Percentiles rank a stretch among this genome's conserved stretches.
Conservation (phyloP, 2,329 filamentous ascomycete species). For the Pleoardoris graminearum region DNA sequence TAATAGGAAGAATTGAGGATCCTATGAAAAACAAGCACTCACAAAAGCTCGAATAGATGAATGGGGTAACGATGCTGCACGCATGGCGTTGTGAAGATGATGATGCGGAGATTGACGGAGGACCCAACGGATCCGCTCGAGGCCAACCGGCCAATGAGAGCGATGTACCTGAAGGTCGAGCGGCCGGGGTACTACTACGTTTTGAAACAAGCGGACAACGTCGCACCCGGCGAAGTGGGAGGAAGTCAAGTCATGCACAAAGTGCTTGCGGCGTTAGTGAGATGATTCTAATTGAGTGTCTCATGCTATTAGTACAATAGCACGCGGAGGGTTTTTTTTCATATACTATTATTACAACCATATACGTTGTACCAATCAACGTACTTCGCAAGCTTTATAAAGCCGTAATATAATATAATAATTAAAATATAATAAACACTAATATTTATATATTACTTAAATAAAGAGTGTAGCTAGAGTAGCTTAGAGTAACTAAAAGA, state of each 20-base stretch:
- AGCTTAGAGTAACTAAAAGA: too few relatives aligned
- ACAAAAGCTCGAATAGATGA: constrained; percentile 7
- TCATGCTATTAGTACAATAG: too few relatives aligned
- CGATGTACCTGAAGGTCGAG: constrained; percentile 2
- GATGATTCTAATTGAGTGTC: too few relatives aligned
- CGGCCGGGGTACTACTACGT: constrained; percentile 8
- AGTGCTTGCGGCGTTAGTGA: not conserved
- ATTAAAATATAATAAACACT: too few relatives aligned
- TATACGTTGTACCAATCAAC: too few relatives aligned
- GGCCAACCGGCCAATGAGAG: constrained; percentile 1
- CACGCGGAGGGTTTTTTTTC: too few relatives aligned
- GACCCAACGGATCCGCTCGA: not conserved
- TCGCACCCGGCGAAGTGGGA: not conserved
- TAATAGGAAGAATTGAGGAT: not conserved
- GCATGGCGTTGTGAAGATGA: not conserved
- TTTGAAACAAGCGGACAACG: constrained; percentile 9
- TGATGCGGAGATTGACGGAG: constrained; percentile 9
- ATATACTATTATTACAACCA: too few relatives aligned
- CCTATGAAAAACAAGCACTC: not conserved
- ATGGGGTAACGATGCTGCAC: not conserved
- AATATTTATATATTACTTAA: too few relatives aligned
- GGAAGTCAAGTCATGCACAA: constrained; percentile 8
- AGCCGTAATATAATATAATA: too few relatives aligned
- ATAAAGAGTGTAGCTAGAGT: too few relatives aligned
- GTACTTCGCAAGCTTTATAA: too few relatives aligned